These are phyloP conservation scores for Ascoidea tarda DNA, from an alignment of 805 yeast species.

Conservation along the genomic window DNA sequence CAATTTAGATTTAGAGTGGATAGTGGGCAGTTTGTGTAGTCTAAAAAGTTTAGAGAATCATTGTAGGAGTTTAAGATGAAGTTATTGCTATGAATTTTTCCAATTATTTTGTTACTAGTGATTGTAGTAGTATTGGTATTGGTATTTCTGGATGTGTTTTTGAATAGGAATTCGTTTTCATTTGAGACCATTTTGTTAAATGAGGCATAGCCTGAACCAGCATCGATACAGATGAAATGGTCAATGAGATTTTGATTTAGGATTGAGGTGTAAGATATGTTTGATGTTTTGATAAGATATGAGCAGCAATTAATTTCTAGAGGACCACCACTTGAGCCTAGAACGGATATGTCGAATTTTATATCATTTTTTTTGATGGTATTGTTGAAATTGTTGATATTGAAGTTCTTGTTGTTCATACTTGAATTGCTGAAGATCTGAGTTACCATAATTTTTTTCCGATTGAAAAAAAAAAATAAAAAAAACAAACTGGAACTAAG, in stretches of 20 bases:
- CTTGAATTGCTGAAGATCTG: no score
- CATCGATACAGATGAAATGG: conserved; percentile 52
- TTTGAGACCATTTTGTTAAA: conserved; percentile 27
- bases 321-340: conserved; percentile 85
- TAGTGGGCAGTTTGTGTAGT: conserved; percentile 17
- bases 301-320: conserved; percentile 57
- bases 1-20: conserved; percentile 16
- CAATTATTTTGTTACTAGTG: conserved; percentile 3
- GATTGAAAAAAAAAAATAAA: no score
- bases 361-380: neutral
- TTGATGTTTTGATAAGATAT: conserved; percentile 45
- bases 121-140: neutral
- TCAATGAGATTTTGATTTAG: conserved; percentile 14
- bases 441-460: no score
- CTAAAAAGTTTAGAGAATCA: conserved; percentile 16
- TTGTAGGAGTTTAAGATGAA: conserved; percentile 17
- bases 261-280: conserved; percentile 25
- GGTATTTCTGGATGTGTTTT: neutral
- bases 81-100: conserved; percentile 2
- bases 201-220: conserved; percentile 58
- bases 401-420: no score
- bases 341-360: conserved; percentile 42
- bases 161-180: conserved; percentile 4
- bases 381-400: no score
- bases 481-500: no score